phyloP scores from a whole-genome alignment of 108 stramenopile genomes.

The Schizochytrium sp. region DNA sequence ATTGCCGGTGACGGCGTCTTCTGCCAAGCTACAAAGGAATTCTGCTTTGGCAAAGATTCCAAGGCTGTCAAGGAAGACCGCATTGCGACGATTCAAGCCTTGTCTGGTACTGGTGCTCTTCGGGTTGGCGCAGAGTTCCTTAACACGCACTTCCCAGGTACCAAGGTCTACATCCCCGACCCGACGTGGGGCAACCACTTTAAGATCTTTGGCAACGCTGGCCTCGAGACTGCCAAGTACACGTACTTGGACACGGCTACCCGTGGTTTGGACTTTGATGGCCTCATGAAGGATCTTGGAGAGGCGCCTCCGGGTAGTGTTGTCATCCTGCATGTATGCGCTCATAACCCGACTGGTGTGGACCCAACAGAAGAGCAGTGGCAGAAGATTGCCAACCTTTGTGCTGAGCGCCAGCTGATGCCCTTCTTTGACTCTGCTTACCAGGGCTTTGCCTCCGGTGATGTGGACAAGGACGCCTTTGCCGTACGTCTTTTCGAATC shows the following conservation, averaged over 20 bases:
- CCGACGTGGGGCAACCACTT: constrained; percentile 75
- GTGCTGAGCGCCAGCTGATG: constrained; percentile 21
- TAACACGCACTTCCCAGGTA: background rate
- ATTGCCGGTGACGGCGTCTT: constrained; percentile 69
- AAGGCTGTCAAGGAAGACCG: constrained; percentile 47
- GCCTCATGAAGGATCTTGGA: constrained; percentile 65
- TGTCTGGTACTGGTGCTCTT: constrained; percentile 74
- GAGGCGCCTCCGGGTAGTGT: constrained; percentile 63
- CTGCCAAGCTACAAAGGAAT: constrained; percentile 39
- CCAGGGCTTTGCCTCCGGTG: constrained; percentile 71
- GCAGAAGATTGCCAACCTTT: constrained; percentile 66
- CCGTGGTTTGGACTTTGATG: constrained; percentile 63
- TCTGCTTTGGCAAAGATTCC: constrained; percentile 66
- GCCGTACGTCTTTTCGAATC: constrained; percentile 68
- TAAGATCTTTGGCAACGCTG: constrained; percentile 62
- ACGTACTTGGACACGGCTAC: constrained; percentile 68
- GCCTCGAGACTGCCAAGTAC: constrained; percentile 66
- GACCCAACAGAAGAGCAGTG: constrained; percentile 72
- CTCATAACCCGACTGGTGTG: constrained; percentile 77
- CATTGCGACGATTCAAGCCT: constrained; percentile 70
- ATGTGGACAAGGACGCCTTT: constrained; percentile 60
- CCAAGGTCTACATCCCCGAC: constrained; percentile 64
- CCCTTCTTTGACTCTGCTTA: constrained; percentile 77
- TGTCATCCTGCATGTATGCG: constrained; percentile 73
- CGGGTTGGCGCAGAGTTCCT: constrained; percentile 70